Percentiles rank a stretch among this genome's conserved stretches.
phyloP scores from a whole-genome alignment of 2,329 filamentous ascomycete species.

The Tolypocladium album region DNA sequence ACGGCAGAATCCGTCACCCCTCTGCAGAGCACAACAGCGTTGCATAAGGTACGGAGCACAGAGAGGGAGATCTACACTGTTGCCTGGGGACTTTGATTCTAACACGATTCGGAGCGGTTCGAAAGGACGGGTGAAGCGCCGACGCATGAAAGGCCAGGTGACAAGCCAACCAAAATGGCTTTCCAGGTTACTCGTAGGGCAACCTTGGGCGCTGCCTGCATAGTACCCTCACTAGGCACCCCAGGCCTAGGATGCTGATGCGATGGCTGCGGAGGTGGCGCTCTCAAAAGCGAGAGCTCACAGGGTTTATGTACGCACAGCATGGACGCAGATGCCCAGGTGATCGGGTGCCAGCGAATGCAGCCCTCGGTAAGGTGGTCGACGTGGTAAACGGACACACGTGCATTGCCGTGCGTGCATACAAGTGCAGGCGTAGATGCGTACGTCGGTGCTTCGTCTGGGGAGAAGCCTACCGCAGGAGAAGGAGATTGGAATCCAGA shows the following conservation, averaged over 20 bases:
- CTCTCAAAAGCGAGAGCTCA: not conserved
- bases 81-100: not conserved
- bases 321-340: constrained; percentile 2
- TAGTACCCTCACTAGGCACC: not conserved
- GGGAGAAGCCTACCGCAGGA: not conserved
- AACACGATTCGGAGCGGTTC: not conserved
- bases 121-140: not conserved
- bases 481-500: not conserved
- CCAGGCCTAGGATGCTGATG: not conserved
- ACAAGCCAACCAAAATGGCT: too few species aligned
- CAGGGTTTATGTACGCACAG: not conserved
- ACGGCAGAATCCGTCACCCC: not conserved
- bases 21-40: not conserved
- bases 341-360: constrained; percentile 3
- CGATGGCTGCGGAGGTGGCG: not conserved
- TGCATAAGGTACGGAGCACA: not conserved
- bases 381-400: not conserved
- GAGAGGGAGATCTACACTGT: not conserved
- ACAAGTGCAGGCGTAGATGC: not conserved
- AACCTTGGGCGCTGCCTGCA: not conserved
- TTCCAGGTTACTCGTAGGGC: too few species aligned
- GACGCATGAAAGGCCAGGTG: constrained; percentile 59
- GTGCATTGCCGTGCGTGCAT: constrained; percentile 1
- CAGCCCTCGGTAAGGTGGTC: not conserved
- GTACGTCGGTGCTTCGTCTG: not conserved